Evolutionary conservation across 495 filamentous ascomycete genomes (phyloP), one percentile per base, ranked within the genome.

Genomic region (Barbatosphaeria neglecta): DNA sequence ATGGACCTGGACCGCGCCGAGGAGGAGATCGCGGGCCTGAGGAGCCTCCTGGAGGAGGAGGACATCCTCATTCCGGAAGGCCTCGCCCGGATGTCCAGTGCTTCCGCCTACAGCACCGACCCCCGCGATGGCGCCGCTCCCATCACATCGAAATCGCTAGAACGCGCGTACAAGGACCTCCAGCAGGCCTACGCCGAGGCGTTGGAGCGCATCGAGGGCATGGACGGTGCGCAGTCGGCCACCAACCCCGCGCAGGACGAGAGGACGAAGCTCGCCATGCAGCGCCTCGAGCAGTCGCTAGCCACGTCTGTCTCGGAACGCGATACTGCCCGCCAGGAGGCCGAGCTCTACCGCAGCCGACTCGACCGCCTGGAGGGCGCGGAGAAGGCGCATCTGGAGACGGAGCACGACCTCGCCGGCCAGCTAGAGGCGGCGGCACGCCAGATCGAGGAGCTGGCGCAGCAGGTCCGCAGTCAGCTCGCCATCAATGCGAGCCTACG

Each of bases 1-100:
- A 96, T 95, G 85, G 92, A 98, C 59, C 77, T 98, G 23, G 93
- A 98, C 58, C 85, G 90, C 50, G 88, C 92, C 4, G 85, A 95
- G 63, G 84, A 92, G 59, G 93, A 98, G 67, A 95, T 90, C 11
- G 68, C 73, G 24, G 86, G 84, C 22, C 67, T 98, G 24, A 80
- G 89, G 20, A 75, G 65, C 20, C 73, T 98, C 19, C 76, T 98
- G 16, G 73, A 86, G 56, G 90, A 95, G 62, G 87, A 90, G 53
- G 90, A 95, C 59, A 89, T 90, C 43, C 64, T 83, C 18, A 74
- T 85, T 22, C 80, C 80, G 7, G 72, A 71, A 27, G 60, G 67
- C 13, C 64, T 77, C 11, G 69, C 72, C 4, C 70, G 78, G 25
- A 68, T 68, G 1, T 68, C 67, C 46, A 65, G 46, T 51, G 50